Evolutionary conservation across 2,329 filamentous ascomycete species (phyloP), one percentile per base, ranked within the genome.

Genomic region (Talaromyces sp.): DNA sequence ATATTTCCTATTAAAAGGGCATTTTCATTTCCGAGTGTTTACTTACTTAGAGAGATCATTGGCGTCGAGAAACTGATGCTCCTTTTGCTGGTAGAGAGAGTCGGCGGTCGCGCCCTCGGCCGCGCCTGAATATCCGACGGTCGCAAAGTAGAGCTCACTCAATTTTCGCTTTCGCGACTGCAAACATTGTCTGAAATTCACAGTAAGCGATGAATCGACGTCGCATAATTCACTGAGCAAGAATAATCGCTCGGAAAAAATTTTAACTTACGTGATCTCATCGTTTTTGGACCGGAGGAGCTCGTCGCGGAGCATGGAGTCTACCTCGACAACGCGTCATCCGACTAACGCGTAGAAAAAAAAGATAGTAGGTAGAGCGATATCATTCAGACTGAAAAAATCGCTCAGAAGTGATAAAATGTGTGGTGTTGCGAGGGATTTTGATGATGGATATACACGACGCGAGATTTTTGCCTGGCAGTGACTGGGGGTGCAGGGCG

Each of bases 81-180:
- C 80, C 65, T 80, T 76, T 63, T 80, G 77, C 62, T 78, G 76
- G 68, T 78, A 78, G 59, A 75, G 70, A 46, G 76, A 82, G 69
- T 85, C 84, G 69, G 87, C 72, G 65, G 79, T 80, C 74, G 80
- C 78, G 76, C 86, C 81, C 71, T 82, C 78, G 76, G 72, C 75
- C 70, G 77, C 77, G 69, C 70, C 71, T 67, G 73, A 69, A 67
- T 79, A 73, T 66, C 81, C 75, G 74, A 87, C 86, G 75, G 89
- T 89, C 81, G 90, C 88, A 83, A 90, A 85, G 81, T 89, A 96
- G 70, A 96, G 84, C 80, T 95, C 89, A 75, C 89, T 88, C 75
- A 96, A 84, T 83, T 96, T 96, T 77, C 91, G 88, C 85, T 96
- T 95, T 78, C 90, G 89, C 83, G 89, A 91, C 78, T 83, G 84